Evolutionary conservation across 2,329 filamentous ascomycete species (phyloP).

Genomic region (Penicillium sclerotiorum): DNA sequence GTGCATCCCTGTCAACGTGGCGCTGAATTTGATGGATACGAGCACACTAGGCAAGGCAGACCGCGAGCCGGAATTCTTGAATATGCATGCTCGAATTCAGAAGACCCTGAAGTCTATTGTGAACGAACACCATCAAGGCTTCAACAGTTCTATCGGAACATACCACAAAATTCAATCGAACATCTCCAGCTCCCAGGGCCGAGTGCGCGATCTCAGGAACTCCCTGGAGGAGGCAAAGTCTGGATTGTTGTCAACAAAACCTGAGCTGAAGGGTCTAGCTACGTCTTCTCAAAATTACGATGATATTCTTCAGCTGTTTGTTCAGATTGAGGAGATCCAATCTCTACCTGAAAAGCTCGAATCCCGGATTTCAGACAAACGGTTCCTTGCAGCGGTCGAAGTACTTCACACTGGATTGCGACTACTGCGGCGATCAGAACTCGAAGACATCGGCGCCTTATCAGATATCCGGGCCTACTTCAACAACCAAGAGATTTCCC

Average conservation of each 20-base stretch:
- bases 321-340: slow-evolving; percentile 84
- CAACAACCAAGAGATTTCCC: slow-evolving; percentile 84
- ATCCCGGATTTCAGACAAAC: slow-evolving; percentile 92
- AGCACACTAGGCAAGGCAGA: slow-evolving; percentile 91
- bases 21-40: slow-evolving; percentile 89
- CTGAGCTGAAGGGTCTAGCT: slow-evolving; percentile 87
- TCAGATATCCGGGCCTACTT: slow-evolving; percentile 85
- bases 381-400: slow-evolving; percentile 89
- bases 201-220: slow-evolving; percentile 79
- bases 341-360: slow-evolving; percentile 90
- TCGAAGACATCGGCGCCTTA: slow-evolving; percentile 88
- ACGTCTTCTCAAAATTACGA: slow-evolving; percentile 88
- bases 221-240: slow-evolving; percentile 79
- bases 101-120: slow-evolving; percentile 91
- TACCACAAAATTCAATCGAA: slow-evolving; percentile 98
- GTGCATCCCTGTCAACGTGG: slow-evolving; percentile 89
- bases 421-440: slow-evolving; percentile 80
- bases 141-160: slow-evolving; percentile 97
- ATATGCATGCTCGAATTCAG: slow-evolving; percentile 86
- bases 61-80: slow-evolving; percentile 81
- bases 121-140: slow-evolving; percentile 96
- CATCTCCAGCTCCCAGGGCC: slow-evolving; percentile 83
- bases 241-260: slow-evolving; percentile 81
- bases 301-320: slow-evolving; percentile 79
- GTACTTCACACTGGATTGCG: slow-evolving; percentile 84